These are phyloP conservation scores for Actinidia chinensis DNA, from an alignment of 179 eudicot species.

Conservation along the genomic window DNA sequence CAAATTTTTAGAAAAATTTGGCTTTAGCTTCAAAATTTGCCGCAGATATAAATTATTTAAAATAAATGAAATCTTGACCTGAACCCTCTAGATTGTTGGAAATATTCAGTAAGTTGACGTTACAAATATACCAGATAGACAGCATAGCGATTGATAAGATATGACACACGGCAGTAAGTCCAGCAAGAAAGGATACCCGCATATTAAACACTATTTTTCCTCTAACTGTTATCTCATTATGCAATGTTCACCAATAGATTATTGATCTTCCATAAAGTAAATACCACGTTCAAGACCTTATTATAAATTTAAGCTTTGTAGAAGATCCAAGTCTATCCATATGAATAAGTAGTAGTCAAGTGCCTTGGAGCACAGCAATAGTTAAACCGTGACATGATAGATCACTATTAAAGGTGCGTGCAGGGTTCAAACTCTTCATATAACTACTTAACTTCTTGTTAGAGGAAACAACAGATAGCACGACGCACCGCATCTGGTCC, in stretches of 20 bases:
- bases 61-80: slow-evolving; percentile 85
- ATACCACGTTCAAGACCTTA: background rate
- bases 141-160: background rate
- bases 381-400: background rate
- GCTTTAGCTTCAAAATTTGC: slow-evolving; percentile 85
- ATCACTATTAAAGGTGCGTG: background rate
- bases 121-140: slow-evolving; percentile 7
- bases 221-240: background rate
- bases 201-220: background rate
- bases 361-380: background rate
- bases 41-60: slow-evolving; percentile 70
- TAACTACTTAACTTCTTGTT: background rate
- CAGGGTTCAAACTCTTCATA: background rate
- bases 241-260: background rate
- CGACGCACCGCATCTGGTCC: background rate
- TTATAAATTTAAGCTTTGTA: background rate
- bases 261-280: background rate
- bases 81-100: slow-evolving; percentile 46
- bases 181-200: background rate
- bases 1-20: slow-evolving; percentile 71
- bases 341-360: too few relatives aligned
- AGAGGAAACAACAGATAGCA: background rate
- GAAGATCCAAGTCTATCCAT: too few relatives aligned
- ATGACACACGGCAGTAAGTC: background rate
- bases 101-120: background rate